phyloP scores from a whole-genome alignment of 2,329 filamentous ascomycete genomes.

The Fusarium nisikadoi region DNA sequence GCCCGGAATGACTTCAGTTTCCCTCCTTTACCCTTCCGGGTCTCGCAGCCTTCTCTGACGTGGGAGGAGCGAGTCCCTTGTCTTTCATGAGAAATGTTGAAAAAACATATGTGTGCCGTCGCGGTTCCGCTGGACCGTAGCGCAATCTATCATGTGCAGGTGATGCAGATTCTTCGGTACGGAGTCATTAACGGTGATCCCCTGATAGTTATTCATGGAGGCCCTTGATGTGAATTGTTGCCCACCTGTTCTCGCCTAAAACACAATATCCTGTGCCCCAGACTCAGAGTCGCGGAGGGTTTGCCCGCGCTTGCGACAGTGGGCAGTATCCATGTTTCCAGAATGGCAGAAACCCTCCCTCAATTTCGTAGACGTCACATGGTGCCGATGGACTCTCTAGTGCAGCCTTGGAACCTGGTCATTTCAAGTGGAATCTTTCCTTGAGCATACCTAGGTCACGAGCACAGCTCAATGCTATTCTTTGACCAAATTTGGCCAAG shows the following conservation, averaged over 20 bases:
- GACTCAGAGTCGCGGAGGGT: slow-evolving; percentile 32
- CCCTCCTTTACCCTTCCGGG: slow-evolving; percentile 10
- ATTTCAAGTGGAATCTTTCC: slow-evolving; percentile 16
- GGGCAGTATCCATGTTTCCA: slow-evolving; percentile 29
- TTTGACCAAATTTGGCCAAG: slow-evolving; percentile 31
- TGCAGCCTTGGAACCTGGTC: slow-evolving; percentile 26
- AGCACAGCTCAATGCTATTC: slow-evolving; percentile 16
- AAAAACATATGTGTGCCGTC: slow-evolving; percentile 23
- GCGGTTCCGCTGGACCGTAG: slow-evolving; percentile 45
- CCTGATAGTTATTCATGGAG: not conserved
- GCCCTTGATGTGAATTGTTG: not conserved
- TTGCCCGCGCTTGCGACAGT: slow-evolving; percentile 13
- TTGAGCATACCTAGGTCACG: slow-evolving; percentile 22
- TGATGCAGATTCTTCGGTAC: not conserved
- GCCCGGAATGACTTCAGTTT: slow-evolving; percentile 18
- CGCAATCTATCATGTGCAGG: slow-evolving; percentile 21
- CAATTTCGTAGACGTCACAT: slow-evolving; percentile 26
- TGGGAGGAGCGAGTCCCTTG: slow-evolving; percentile 16
- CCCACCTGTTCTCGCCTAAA: slow-evolving; percentile 23
- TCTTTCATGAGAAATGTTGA: slow-evolving; percentile 5
- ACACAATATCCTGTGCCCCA: slow-evolving; percentile 26
- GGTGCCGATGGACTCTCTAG: slow-evolving; percentile 21
- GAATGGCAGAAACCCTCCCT: slow-evolving; percentile 31
- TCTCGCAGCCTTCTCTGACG: slow-evolving; percentile 17
- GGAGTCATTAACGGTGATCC: not conserved